A percentile compares a stretch with the other conserved stretches of the same genome.
These are phyloP conservation scores for Podospora conica DNA, from an alignment of 495 filamentous ascomycete genomes.

Conservation along the genomic window DNA sequence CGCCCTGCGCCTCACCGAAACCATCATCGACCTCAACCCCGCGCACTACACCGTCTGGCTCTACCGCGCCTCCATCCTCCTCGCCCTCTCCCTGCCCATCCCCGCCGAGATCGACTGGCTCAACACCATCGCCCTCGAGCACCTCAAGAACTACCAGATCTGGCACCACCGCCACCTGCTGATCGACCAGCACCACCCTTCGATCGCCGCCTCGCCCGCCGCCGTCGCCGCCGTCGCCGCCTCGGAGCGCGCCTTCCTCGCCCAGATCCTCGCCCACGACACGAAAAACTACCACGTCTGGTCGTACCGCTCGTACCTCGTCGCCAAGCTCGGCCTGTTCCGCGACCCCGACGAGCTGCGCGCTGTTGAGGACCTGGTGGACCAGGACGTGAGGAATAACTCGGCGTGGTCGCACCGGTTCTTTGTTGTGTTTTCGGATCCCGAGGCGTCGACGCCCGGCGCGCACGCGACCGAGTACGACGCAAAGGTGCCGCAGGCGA, in stretches of 20 bases:
- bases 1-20: constrained; percentile 73
- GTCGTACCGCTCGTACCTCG: constrained; percentile 91
- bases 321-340: constrained; percentile 70
- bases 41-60: constrained; percentile 99
- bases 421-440: constrained; percentile 76
- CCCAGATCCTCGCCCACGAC: constrained; percentile 74
- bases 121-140: constrained; percentile 68
- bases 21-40: constrained; percentile 87
- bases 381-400: constrained; percentile 84
- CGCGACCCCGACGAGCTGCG: constrained; percentile 51
- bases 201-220: constrained; percentile 34
- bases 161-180: constrained; percentile 94
- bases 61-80: constrained; percentile 74
- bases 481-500: constrained; percentile 48
- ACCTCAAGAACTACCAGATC: constrained; percentile 98
- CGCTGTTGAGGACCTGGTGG: constrained; percentile 62
- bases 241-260: constrained; percentile 68
- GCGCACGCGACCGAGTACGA: constrained; percentile 39
- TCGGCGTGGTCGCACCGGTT: constrained; percentile 96
- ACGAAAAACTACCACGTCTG: constrained; percentile 98
- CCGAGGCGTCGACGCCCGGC: constrained; percentile 42
- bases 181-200: constrained; percentile 60
- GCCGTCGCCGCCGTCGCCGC: constrained; percentile 32
- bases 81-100: constrained; percentile 60
- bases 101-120: constrained; percentile 74